Percentiles rank a stretch among this genome's conserved stretches.
Evolutionary conservation across 345 rosid species (phyloP).

Genomic region (Eutrema yunnanense): DNA sequence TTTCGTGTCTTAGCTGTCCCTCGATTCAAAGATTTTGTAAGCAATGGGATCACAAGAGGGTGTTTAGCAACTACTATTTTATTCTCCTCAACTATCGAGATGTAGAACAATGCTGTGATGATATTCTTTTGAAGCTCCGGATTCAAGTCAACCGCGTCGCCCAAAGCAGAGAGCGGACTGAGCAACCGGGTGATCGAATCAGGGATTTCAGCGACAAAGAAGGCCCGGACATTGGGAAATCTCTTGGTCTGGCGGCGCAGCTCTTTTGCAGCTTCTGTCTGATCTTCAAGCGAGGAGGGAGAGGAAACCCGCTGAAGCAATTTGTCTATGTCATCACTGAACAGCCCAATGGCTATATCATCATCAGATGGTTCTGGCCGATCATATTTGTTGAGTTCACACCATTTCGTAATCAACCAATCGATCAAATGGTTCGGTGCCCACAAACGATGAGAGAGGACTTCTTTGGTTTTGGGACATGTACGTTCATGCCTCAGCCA

Average conservation of each 20-base stretch:
- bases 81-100: constrained; percentile 36
- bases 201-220: constrained; percentile 30
- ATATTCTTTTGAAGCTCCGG: constrained; percentile 21
- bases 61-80: constrained; percentile 33
- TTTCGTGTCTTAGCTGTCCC: constrained; percentile 42
- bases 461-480: constrained; percentile 46
- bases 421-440: constrained; percentile 26
- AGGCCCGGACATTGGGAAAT: constrained; percentile 32
- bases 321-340: constrained; percentile 22
- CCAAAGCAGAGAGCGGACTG: constrained; percentile 25
- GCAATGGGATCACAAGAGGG: constrained; percentile 38
- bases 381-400: constrained; percentile 29
- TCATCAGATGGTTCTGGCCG: constrained; percentile 25
- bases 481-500: constrained; percentile 37
- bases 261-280: constrained; percentile 44
- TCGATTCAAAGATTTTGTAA: constrained; percentile 29
- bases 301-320: constrained; percentile 46
- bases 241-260: constrained; percentile 43
- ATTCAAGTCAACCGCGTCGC: constrained; percentile 21
- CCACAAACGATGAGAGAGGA: constrained; percentile 34
- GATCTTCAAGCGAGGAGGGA: constrained; percentile 32
- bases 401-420: constrained; percentile 48
- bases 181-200: constrained; percentile 38
- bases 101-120: constrained; percentile 39
- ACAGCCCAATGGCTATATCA: constrained; percentile 6